Base-by-base conservation (phyloP, 2,329 filamentous ascomycete species). In the Neopestalotiopsis clavispora region DNA sequence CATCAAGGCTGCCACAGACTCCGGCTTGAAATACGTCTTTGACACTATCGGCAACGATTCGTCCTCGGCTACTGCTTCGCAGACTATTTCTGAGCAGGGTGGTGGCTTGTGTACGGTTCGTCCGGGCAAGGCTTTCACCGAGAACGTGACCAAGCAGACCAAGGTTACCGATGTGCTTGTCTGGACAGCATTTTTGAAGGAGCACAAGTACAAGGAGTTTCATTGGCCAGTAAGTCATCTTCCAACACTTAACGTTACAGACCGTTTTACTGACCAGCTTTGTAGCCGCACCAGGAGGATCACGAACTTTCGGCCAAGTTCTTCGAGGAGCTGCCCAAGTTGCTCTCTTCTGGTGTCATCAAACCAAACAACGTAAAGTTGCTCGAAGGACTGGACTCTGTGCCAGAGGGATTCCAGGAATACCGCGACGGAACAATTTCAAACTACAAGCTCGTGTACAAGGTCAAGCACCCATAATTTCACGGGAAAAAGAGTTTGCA, bases 101-200 rank as follows among this genome's bases (percentile, higher is more conserved):
- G 28, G 38, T 14, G n/a, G 34, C 17, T 28, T 64, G 40, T 64
- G 61, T 17, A 64, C 61, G 1, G 61, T 64, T 10, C n/a, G 61
- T 4, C 61, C 61, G 17, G 61, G 61, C n/a, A 64, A 64, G 23
- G 61, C 61, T 7, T 45, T 45, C 20, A 64, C 61, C 20, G 40
- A 49, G 23, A 14, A 52, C 20, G 40, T 64, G 10, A 28, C 10
- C 2, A 45, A 45, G 40, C 10, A 20, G 4, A 28, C 20, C n/a
- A 49, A 64, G 28, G 61, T 64, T 9, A 45, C 61, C 4, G 61
- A 64, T 13, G 61, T 64, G n/a, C 28, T 64, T 4, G 61, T 64
- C 40, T 64, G 38, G 38, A 64, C 61, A 2, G 61, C 61, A 2
- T 64, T 64, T n/a, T 20, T 64, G 7, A 64, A 64, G 40, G 61